Percentiles rank a stretch among this genome's conserved stretches.
These are phyloP conservation scores for Vachellia pachyceras DNA, from an alignment of 306 rosid species.

Conservation along the genomic window DNA sequence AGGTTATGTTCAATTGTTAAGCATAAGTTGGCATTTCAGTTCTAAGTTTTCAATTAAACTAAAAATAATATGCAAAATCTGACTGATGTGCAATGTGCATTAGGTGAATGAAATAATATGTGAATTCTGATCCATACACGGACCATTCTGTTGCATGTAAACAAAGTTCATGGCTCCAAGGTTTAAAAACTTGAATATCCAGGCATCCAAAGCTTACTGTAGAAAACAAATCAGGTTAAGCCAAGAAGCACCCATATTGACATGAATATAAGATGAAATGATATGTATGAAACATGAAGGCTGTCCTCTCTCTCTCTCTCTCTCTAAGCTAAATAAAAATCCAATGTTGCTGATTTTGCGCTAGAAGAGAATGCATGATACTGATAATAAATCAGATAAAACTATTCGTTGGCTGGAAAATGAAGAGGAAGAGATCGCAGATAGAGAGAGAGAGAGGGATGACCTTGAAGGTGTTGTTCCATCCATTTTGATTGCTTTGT, in stretches of 20 bases:
- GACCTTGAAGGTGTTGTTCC: slow-evolving; percentile 93
- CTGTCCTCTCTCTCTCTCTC: too few relatives aligned
- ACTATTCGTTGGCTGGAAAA: neutral
- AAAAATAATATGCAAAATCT: neutral
- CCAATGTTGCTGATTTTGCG: neutral
- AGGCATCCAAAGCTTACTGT: too few relatives aligned
- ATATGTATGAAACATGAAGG: neutral
- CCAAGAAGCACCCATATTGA: neutral
- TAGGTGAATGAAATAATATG: too few relatives aligned
- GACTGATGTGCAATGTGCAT: neutral
- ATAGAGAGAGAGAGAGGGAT: slow-evolving; percentile 19
- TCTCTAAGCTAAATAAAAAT: too few relatives aligned
- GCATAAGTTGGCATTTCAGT: slow-evolving; percentile 10
- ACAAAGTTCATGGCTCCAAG: neutral
- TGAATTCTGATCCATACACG: too few relatives aligned
- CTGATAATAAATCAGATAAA: neutral
- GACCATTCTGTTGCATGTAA: neutral
- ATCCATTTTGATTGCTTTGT: slow-evolving; percentile 99
- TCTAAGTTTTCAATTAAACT: neutral
- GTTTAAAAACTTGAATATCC: neutral
- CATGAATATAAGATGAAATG: neutral
- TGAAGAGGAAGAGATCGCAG: too few relatives aligned
- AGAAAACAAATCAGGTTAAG: neutral
- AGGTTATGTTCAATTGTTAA: neutral
- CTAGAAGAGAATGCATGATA: neutral